A percentile compares a stretch with the other conserved stretches of the same genome.
Evolutionary conservation across 176 grass and related monocot genomes (phyloP).

Genomic region (Eremochloa ophiuroides): DNA sequence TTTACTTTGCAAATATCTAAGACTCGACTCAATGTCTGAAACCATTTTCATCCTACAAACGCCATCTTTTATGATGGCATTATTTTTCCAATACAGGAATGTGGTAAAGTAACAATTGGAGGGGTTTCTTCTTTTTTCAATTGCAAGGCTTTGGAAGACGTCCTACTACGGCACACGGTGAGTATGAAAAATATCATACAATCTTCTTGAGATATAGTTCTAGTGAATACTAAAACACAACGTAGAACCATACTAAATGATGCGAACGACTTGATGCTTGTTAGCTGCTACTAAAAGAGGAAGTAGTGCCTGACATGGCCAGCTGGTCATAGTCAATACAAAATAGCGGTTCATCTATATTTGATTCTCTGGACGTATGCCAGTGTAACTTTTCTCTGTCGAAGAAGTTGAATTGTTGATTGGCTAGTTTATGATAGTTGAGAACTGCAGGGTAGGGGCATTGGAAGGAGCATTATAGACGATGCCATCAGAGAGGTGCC

Average conservation of each 20-base stretch:
- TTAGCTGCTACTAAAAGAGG: neutral
- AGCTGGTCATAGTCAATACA: no score
- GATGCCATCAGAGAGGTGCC: conserved; percentile 58
- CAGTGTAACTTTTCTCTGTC: neutral
- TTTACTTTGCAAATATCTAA: neutral
- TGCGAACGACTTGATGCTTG: neutral
- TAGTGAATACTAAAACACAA: neutral
- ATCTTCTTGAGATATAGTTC: neutral
- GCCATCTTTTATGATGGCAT: neutral
- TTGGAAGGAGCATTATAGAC: conserved; percentile 51
- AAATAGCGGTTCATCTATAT: neutral
- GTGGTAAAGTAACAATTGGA: conserved; percentile 62
- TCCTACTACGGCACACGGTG: conserved; percentile 77
- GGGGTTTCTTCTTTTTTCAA: conserved; percentile 71
- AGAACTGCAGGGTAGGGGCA: conserved; percentile 60
- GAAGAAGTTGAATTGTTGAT: neutral
- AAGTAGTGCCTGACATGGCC: neutral
- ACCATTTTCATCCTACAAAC: neutral
- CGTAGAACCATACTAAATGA: neutral
- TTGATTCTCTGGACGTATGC: neutral
- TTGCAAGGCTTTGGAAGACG: conserved; percentile 74
- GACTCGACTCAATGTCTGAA: neutral
- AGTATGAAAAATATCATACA: conserved; percentile 12
- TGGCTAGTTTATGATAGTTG: neutral
- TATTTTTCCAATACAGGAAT: conserved; percentile 45